Base-by-base conservation (phyloP, 1,284 basidiomycete genomes). In the Laetiporus sulphureus region DNA sequence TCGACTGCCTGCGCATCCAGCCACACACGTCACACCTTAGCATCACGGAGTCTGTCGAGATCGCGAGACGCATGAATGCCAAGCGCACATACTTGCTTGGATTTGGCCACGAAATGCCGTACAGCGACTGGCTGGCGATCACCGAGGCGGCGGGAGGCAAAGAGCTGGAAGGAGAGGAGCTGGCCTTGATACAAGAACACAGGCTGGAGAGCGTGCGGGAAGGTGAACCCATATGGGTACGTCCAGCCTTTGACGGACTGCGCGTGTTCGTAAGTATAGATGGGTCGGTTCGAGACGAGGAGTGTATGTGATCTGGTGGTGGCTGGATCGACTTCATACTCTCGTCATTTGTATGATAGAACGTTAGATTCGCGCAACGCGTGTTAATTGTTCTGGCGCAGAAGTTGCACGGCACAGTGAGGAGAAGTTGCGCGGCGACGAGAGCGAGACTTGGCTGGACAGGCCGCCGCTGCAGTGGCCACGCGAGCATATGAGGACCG, bases 11-110 rank as follows among this genome's bases (percentile, higher is more conserved):
- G 33, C 67, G 77, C 31, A 64, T 85, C 3, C 54, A 59, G 3
- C 58, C 69, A 2, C 83, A 86, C 57, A 76, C 68, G 16, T 89
- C 86, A 5, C 88, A 91, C 59, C 73, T 84, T 51, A 86, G 86
- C 1, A 51, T 90, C 12, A 68, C 63, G 36, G 70, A 79, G 45
- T 69, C 84, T 5, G 61, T 85, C 5, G 63, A 58, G 12, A 60
- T 71, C 1, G 75, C 82, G 19, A 60, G 75, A 45, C 65, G 69
- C 50, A 61, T 88, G 39, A 65, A 67, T 21, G 77, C 83, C 2
- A 52, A 54, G 39, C 67, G 74, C 49, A 85, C 74, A 12, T 91
- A 90, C 55, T 59, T 87, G 47, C 72, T 70, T n/a, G 85, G 87
- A 3, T 83, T 90, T 57, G 68, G 68, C 24, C 86, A 89, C 56